Evolutionary conservation across 2,329 filamentous ascomycete genomes (phyloP), one percentile per base, ranked within the genome.

Genomic region (Venturiaceae sp.): DNA sequence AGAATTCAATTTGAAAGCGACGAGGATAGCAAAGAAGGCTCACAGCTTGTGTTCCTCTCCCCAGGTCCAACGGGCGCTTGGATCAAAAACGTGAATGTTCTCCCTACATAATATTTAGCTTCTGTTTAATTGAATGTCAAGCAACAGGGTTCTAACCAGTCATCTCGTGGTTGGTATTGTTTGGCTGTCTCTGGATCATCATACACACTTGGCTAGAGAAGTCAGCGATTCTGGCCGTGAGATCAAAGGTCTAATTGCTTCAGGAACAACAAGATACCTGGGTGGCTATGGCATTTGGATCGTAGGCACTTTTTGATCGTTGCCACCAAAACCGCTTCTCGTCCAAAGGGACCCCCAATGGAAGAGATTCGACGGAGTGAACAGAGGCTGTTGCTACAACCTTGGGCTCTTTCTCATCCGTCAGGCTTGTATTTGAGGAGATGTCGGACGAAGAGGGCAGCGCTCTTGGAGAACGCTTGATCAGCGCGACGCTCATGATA

Each of bases 111-210:
- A 11, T 23, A 11, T 23, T 50, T 21, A 50, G 44, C 23, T n/a
- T n/a, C n/a, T 11, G 36, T 39, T 39, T 39, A n/a, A n/a, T n/a
- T n/a, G n/a, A n/a, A n/a, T n/a, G n/a, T n/a, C n/a, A n/a, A n/a
- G n/a, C n/a, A n/a, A n/a, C n/a, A n/a, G n/a, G n/a, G n/a, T n/a
- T n/a, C n/a, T n/a, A n/a, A n/a, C n/a, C 64, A 66, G 16, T 65
- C 62, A 8, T 57, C 9, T 3, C 57, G 32, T 13, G 62, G 62
- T 30, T 60, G 53, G 33, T 62, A 63, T 14, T 62, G 30, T 34
- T 60, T 59, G 1, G 60, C 60, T 6, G 59, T 53, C 13, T 63
- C 62, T 6, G 62, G 58, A 33, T 63, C 47, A 44, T 63, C 62
- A 39, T 53, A 63, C 16, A 62, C 62, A 16, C 46, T 56, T 1